These are phyloP conservation scores for Erodium maritimum DNA, from an alignment of 345 rosid species.

Conservation along the genomic window DNA sequence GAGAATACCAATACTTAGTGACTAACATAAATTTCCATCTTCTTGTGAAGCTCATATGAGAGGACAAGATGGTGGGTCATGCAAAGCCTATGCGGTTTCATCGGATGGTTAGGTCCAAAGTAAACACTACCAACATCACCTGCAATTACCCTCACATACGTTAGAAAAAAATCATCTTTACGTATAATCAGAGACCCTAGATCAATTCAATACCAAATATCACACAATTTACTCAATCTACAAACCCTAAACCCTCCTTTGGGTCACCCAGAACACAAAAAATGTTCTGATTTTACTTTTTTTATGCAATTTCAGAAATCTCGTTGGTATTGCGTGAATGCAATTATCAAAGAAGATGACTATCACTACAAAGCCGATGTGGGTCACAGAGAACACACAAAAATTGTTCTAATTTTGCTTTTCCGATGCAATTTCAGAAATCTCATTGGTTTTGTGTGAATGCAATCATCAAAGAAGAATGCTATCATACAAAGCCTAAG, in stretches of 20 bases:
- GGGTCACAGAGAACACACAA: no score
- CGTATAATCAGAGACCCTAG: not conserved
- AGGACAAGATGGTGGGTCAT: constrained; percentile 99
- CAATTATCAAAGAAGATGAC: no score
- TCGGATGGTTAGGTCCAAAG: constrained; percentile 95
- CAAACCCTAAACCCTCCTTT: not conserved
- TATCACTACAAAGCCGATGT: no score
- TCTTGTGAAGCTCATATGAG: constrained; percentile 78
- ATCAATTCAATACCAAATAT: not conserved
- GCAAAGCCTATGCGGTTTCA: constrained; percentile 95
- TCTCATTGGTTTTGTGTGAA: no score
- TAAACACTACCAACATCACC: constrained; percentile 93
- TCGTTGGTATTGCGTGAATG: no score
- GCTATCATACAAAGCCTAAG: no score
- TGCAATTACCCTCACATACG: constrained; percentile 28
- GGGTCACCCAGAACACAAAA: not conserved
- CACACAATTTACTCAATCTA: not conserved
- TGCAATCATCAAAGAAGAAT: no score
- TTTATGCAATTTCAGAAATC: no score
- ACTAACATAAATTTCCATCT: constrained; percentile 92
- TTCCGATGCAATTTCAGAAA: no score
- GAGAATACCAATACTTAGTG: constrained; percentile 8
- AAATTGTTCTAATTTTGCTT: no score
- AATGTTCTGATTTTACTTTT: not conserved
- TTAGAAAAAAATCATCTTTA: no score